Conservation (phyloP, 2,329 filamentous ascomycete genomes). For the Trichoderma aggressivum region DNA sequence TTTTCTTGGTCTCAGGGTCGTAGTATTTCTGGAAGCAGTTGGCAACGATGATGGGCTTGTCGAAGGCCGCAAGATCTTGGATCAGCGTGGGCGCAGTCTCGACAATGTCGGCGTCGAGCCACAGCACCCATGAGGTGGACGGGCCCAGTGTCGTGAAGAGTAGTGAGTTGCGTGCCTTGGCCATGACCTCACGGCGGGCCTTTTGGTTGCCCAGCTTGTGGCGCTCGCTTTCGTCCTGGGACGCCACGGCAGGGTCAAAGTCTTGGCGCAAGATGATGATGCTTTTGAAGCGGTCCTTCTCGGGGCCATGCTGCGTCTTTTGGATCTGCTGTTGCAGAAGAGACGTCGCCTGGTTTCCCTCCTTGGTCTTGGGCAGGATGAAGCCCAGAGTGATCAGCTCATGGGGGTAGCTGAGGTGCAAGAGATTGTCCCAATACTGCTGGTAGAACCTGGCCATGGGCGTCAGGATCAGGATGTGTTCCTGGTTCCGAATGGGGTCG, state of each 20-base stretch:
- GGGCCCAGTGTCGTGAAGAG: slow-evolving; percentile 93
- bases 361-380: slow-evolving; percentile 89
- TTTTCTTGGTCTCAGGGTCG: slow-evolving; percentile 64
- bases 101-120: slow-evolving; percentile 89
- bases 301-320: slow-evolving; percentile 74
- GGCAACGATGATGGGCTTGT: slow-evolving; percentile 88
- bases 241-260: slow-evolving; percentile 75
- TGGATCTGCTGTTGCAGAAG: slow-evolving; percentile 81
- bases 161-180: slow-evolving; percentile 86
- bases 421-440: slow-evolving; percentile 91
- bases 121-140: slow-evolving; percentile 90
- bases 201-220: slow-evolving; percentile 94
- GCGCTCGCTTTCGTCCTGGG: slow-evolving; percentile 82
- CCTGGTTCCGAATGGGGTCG: slow-evolving; percentile 72
- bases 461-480: slow-evolving; percentile 87
- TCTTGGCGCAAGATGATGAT: slow-evolving; percentile 95
- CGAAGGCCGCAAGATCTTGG: slow-evolving; percentile 82
- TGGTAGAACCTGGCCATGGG: slow-evolving; percentile 92
- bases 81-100: slow-evolving; percentile 83
- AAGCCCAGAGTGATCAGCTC: slow-evolving; percentile 93
- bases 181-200: slow-evolving; percentile 80
- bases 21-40: slow-evolving; percentile 92
- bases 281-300: slow-evolving; percentile 81
- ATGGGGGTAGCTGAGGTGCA: slow-evolving; percentile 82
- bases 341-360: slow-evolving; percentile 82